Percentiles rank a stretch among this genome's conserved stretches.
Conservation (phyloP, 164 flowering plant genomes). For the Umbellularia californica region DNA sequence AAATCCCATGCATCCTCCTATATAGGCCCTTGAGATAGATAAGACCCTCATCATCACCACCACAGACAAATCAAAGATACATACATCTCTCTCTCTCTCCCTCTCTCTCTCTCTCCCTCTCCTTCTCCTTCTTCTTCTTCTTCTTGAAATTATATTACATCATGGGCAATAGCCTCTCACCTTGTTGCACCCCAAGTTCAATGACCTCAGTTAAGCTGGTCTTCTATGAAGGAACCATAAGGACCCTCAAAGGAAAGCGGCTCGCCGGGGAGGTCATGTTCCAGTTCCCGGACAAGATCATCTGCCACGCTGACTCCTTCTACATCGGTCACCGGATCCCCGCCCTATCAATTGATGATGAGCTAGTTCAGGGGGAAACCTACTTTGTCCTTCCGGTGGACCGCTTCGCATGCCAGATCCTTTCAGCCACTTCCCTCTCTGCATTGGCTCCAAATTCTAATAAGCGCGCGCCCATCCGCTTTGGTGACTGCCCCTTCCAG, state of each 20-base stretch:
- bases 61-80: background rate
- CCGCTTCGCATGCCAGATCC: slow-evolving; percentile 33
- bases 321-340: slow-evolving; percentile 74
- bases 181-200: slow-evolving; percentile 20
- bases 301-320: slow-evolving; percentile 86
- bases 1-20: background rate
- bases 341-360: slow-evolving; percentile 47
- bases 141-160: background rate
- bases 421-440: slow-evolving; percentile 48
- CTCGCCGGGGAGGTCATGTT: slow-evolving; percentile 89
- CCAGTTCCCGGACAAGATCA: slow-evolving; percentile 64
- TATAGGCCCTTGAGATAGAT: background rate
- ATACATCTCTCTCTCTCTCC: background rate
- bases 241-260: slow-evolving; percentile 30
- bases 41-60: background rate
- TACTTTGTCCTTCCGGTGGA: slow-evolving; percentile 84
- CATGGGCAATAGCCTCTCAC: slow-evolving; percentile 3
- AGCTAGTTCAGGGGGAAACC: slow-evolving; percentile 46
- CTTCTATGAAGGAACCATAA: slow-evolving; percentile 57
- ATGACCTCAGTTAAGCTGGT: slow-evolving; percentile 40
- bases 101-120: background rate
- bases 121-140: background rate
- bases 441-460: slow-evolving; percentile 28
- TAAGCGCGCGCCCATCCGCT: slow-evolving; percentile 21
- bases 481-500: slow-evolving; percentile 41